Conservation (phyloP, 2,329 filamentous ascomycete species). For the Trichoderma sp. region DNA sequence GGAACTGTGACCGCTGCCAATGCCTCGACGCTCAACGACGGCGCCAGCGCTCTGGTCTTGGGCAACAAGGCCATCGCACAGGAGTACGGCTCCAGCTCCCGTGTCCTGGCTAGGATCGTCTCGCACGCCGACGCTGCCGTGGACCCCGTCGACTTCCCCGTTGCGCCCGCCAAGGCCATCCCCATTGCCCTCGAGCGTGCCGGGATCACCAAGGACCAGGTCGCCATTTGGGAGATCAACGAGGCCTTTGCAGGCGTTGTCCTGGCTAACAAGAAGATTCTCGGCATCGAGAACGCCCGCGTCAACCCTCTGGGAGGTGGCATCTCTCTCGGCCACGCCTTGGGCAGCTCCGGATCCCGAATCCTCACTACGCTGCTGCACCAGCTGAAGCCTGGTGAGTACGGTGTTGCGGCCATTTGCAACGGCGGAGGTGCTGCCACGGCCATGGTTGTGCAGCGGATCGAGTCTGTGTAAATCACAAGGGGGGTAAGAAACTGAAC, state of each 20-base stretch:
- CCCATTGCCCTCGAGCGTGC: slow-evolving; percentile 86
- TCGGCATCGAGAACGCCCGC: slow-evolving; percentile 75
- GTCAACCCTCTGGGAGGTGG: slow-evolving; percentile 90
- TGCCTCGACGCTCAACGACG: slow-evolving; percentile 91
- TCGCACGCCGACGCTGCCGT: slow-evolving; percentile 87
- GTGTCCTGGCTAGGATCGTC: slow-evolving; percentile 85
- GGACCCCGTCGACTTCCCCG: slow-evolving; percentile 89
- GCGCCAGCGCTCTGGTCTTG: slow-evolving; percentile 85
- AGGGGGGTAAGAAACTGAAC: background rate
- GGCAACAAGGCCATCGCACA: slow-evolving; percentile 79
- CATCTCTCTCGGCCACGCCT: slow-evolving; percentile 86
- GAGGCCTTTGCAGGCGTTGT: slow-evolving; percentile 97
- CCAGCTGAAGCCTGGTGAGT: slow-evolving; percentile 88
- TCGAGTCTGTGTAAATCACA: slow-evolving; percentile 57
- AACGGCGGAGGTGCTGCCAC: slow-evolving; percentile 94
- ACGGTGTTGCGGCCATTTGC: slow-evolving; percentile 93
- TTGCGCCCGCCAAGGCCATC: slow-evolving; percentile 89
- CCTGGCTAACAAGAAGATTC: slow-evolving; percentile 90
- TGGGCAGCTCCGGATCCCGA: slow-evolving; percentile 89
- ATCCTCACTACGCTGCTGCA: slow-evolving; percentile 90
- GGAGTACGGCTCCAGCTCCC: slow-evolving; percentile 74
- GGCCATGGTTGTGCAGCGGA: slow-evolving; percentile 85
- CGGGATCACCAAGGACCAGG: slow-evolving; percentile 87
- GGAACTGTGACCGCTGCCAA: slow-evolving; percentile 95
- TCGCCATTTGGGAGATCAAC: slow-evolving; percentile 97